These are phyloP conservation scores for Citrus mangshanensis DNA, from an alignment of 345 rosid genomes.

Conservation along the genomic window DNA sequence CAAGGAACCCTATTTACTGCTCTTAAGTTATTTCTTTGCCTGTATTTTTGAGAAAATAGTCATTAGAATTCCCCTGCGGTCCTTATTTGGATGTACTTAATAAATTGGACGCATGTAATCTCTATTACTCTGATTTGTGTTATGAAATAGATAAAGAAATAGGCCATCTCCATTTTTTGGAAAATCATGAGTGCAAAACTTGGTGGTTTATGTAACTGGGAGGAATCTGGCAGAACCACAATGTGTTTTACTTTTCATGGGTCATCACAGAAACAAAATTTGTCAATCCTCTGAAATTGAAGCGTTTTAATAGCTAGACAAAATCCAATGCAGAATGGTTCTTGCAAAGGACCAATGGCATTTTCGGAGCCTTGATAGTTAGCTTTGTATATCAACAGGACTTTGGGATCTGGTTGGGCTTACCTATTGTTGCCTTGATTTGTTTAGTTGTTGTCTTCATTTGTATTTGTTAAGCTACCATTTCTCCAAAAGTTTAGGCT, in stretches of 20 bases:
- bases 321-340: not conserved
- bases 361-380: not conserved
- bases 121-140: not conserved
- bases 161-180: not conserved
- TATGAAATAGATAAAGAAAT: not conserved
- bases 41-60: conserved; percentile 11
- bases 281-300: not conserved
- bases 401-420: not conserved
- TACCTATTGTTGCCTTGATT: not conserved
- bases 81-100: not conserved
- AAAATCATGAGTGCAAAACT: not conserved
- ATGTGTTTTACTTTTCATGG: not conserved
- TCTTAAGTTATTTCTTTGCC: not conserved
- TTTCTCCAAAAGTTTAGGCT: not conserved
- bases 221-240: not conserved
- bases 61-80: not conserved
- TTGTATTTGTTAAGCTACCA: not conserved
- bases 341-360: not conserved
- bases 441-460: not conserved
- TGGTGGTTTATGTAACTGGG: not conserved
- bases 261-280: not conserved
- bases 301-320: not conserved
- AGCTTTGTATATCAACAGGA: not conserved
- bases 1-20: conserved; percentile 46
- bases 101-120: not conserved